Conservation (phyloP, 805 yeast species). For the Ogataea pilisensis region DNA sequence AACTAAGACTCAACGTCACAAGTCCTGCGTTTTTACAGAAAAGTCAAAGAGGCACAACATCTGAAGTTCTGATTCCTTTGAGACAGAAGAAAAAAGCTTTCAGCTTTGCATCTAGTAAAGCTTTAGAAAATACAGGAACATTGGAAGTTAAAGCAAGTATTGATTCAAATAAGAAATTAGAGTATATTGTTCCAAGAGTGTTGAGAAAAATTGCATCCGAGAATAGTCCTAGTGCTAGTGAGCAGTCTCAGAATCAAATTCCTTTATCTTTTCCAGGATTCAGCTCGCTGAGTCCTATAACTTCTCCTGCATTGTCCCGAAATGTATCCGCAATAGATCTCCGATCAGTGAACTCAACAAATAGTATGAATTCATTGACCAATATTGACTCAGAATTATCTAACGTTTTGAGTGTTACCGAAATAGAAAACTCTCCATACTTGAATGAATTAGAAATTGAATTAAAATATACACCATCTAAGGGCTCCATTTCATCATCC, state of each 20-base stretch:
- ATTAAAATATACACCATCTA: constrained; percentile 8
- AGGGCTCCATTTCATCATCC: not conserved
- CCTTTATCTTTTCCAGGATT: constrained; percentile 6
- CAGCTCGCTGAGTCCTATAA: constrained; percentile 8
- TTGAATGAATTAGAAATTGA: constrained; percentile 14
- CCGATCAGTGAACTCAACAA: constrained; percentile 1
- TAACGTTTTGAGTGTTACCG: constrained; percentile 6
- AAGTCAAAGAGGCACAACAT: not conserved
- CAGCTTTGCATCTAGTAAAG: constrained; percentile 12
- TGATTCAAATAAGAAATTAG: constrained; percentile 8
- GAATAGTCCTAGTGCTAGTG: not conserved
- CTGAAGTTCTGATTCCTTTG: constrained; percentile 8
- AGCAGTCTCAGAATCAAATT: constrained; percentile 1
- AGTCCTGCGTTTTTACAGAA: not conserved
- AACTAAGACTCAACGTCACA: constrained; percentile 13
- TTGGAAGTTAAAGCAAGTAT: constrained; percentile 6
- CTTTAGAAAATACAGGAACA: constrained; percentile 10
- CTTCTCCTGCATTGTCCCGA: constrained; percentile 4
- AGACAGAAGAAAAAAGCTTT: constrained; percentile 15
- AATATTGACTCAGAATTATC: constrained; percentile 5
- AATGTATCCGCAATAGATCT: not conserved
- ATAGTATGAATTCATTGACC: not conserved
- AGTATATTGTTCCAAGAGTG: constrained; percentile 17
- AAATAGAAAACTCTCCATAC: constrained; percentile 5
- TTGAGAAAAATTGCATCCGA: constrained; percentile 13